These are phyloP conservation scores for Pleurotus cornucopiae DNA, from an alignment of 768 basidiomycete genomes.

Conservation along the genomic window DNA sequence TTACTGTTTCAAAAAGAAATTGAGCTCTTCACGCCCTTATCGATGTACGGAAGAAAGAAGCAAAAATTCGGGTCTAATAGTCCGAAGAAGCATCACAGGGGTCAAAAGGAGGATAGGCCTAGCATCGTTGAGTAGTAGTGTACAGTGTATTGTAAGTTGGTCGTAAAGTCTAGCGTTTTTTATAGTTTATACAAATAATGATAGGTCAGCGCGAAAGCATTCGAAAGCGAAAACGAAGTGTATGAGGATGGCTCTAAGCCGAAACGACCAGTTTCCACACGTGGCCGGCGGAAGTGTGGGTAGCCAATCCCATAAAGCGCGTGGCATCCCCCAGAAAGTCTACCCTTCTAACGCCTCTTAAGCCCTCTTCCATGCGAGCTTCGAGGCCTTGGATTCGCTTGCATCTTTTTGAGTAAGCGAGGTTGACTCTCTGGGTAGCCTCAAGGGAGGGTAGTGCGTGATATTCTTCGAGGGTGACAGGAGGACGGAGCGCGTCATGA, in stretches of 20 bases:
- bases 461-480: slow-evolving; percentile 4
- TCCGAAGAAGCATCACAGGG: too few species aligned
- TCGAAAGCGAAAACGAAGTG: too few species aligned
- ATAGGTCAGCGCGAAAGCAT: not conserved
- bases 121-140: too few species aligned
- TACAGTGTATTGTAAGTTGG: too few species aligned
- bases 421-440: not conserved
- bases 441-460: slow-evolving; percentile 6
- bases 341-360: slow-evolving; percentile 5
- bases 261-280: slow-evolving; percentile 6
- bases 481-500: not conserved
- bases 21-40: too few species aligned
- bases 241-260: not conserved
- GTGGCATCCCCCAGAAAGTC: slow-evolving; percentile 7
- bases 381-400: not conserved
- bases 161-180: too few species aligned
- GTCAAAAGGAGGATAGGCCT: too few species aligned
- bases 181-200: not conserved
- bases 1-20: too few species aligned
- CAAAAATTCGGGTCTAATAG: too few species aligned
- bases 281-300: not conserved
- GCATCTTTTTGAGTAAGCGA: slow-evolving; percentile 2
- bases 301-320: slow-evolving; percentile 8
- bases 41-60: too few species aligned
- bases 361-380: slow-evolving; percentile 3